These are phyloP conservation scores for Citrus hindsii DNA, from an alignment of 345 rosid genomes.

Conservation along the genomic window DNA sequence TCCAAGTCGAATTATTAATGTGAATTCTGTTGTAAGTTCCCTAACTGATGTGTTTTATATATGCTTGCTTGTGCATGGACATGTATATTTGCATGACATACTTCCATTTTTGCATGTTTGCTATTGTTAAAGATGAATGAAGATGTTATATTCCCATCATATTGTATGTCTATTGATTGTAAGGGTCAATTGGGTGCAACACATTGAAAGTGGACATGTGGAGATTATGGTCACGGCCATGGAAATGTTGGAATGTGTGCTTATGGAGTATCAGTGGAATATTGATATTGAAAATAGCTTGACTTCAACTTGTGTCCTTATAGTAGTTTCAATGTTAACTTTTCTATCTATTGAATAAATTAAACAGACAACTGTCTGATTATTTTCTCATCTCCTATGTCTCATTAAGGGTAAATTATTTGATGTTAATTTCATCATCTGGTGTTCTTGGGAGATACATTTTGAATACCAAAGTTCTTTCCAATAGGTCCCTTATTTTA, in stretches of 20 bases:
- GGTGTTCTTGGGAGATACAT: not conserved
- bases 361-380: not conserved
- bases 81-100: not conserved
- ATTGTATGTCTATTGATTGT: not conserved
- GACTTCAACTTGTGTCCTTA: not conserved
- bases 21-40: constrained; percentile 91
- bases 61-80: not conserved
- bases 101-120: not conserved
- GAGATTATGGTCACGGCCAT: not conserved
- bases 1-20: constrained; percentile 90
- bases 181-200: not conserved
- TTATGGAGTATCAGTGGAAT: not conserved
- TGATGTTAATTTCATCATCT: not conserved
- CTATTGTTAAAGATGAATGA: not conserved
- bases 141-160: not conserved
- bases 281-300: not conserved
- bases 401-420: not conserved
- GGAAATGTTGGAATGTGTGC: not conserved
- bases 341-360: not conserved
- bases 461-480: not conserved
- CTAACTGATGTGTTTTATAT: not conserved
- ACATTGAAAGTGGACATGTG: too few species aligned
- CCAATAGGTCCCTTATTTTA: too few species aligned
- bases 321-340: not conserved
- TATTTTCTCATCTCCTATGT: not conserved